Evolutionary conservation across 2,329 filamentous ascomycete genomes (phyloP).

Genomic region (Aspergillus sojae): DNA sequence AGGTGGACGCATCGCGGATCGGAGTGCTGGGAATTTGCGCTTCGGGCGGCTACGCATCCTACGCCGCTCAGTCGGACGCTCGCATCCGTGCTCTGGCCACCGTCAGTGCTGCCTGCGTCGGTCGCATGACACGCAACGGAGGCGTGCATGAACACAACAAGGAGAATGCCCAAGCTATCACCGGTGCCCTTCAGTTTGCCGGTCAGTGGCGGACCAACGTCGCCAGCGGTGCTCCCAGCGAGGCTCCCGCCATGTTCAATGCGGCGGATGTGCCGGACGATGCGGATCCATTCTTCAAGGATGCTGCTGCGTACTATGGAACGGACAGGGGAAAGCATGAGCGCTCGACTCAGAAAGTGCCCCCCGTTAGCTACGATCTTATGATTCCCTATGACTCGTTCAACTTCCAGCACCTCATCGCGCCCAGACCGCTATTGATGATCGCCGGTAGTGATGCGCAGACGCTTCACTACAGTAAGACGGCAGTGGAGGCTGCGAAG

Average conservation of each 20-base stretch:
- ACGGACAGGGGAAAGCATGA: slow-evolving; percentile 22
- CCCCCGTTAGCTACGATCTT: slow-evolving; percentile 24
- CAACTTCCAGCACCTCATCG: slow-evolving; percentile 25
- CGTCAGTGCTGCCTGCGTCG: slow-evolving; percentile 35
- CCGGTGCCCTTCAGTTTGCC: slow-evolving; percentile 8
- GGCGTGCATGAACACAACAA: slow-evolving; percentile 1
- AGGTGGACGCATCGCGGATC: slow-evolving; percentile 37
- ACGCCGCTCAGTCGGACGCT: slow-evolving; percentile 39
- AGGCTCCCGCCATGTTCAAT: slow-evolving; percentile 12
- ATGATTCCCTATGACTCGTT: slow-evolving; percentile 31
- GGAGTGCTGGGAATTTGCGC: slow-evolving; percentile 45
- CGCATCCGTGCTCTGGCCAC: slow-evolving; percentile 45
- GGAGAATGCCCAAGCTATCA: slow-evolving; percentile 9
- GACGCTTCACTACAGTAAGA: slow-evolving; percentile 26
- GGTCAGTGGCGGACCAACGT: slow-evolving; percentile 16
- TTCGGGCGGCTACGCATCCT: slow-evolving; percentile 38
- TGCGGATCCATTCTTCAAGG: slow-evolving; percentile 17
- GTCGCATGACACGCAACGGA: slow-evolving; percentile 21
- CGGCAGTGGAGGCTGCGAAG: slow-evolving; percentile 23
- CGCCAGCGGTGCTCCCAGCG: slow-evolving; percentile 1
- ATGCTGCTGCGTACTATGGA: slow-evolving; percentile 27
- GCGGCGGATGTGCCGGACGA: slow-evolving; percentile 7
- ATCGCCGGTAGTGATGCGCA: slow-evolving; percentile 28
- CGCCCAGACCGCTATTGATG: slow-evolving; percentile 30
- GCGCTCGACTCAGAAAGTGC: slow-evolving; percentile 21